Base-by-base conservation (phyloP, 2,329 filamentous ascomycete genomes). In the Aspergillus novofumigatus region DNA sequence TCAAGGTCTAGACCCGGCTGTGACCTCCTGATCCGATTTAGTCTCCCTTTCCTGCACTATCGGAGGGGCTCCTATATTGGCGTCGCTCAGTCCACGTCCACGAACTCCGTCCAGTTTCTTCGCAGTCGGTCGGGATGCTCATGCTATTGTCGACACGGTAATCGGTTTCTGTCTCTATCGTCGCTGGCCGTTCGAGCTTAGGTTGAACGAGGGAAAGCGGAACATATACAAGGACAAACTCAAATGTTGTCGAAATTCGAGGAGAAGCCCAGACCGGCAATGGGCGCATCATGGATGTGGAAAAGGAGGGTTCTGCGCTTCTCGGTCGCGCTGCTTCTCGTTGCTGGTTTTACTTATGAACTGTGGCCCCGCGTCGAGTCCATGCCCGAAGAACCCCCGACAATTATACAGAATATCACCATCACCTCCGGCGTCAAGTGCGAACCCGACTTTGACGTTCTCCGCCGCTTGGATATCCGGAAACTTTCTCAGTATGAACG, bases 251-350 rank as follows among this genome's bases (percentile, higher is more conserved):
- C 65, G 44, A 67, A 66, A 49, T 42, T 59, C 45, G 62, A 64
- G 44, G 67, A 72, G 51, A 61, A 63, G 49, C 50, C 62, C 35
- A 54, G 54, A n/a, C 38, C 53, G 17, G 51, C 65, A 25, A 66
- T 64, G 49, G 66, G 63, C 25, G 59, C 65, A 35, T 70, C 70
- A 28, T 69, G 66, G 64, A 62, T 69, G 26, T 68, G 68, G 67
- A 72, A 66, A 64, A 72, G 68, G 58, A 71, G 67, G 54, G 52
- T 70, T 9, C 20, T 69, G 41, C 70, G 71, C 9, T 70, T 70
- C 45, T 60, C 65, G 3, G 56, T 70, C 41, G 59, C 61, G 28
- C 60, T 68, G 48, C 55, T 69, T 38, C 51, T 69, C 23, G 62
- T 70, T 35, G 48, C 59, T 35, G 59, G 55, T 14, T 71, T 73